phyloP scores from a whole-genome alignment of 768 basidiomycete species.

The Termitomyces sp. region DNA sequence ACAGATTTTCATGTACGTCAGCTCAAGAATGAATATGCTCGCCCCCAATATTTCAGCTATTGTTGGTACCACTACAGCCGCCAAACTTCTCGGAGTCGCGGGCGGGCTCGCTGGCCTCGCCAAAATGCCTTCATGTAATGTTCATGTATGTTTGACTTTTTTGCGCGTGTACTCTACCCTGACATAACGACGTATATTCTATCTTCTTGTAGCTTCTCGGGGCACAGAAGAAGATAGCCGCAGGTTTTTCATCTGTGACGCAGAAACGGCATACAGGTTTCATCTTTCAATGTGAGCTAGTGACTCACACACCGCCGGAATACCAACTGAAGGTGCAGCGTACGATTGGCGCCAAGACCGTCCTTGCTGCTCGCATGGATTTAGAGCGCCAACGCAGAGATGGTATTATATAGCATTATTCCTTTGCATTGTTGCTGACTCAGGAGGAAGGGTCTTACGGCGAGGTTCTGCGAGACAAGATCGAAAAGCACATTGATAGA shows the following conservation, averaged over 20 bases:
- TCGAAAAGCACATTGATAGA: conserved; percentile 90
- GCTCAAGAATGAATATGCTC: conserved; percentile 96
- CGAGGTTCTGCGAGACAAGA: conserved; percentile 69
- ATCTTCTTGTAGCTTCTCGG: conserved; percentile 67
- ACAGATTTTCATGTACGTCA: conserved; percentile 98
- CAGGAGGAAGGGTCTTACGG: conserved; percentile 65
- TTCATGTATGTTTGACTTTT: conserved; percentile 60
- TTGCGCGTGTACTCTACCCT: neutral
- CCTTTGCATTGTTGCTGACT: neutral
- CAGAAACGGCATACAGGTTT: conserved; percentile 95
- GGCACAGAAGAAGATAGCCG: conserved; percentile 86
- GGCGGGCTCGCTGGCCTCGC: conserved; percentile 87
- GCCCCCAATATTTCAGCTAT: conserved; percentile 98
- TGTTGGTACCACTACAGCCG: conserved; percentile 97
- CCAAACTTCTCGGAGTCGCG: conserved; percentile 95
- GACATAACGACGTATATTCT: neutral
- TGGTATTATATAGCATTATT: conserved; percentile 37
- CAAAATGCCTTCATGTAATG: conserved; percentile 94
- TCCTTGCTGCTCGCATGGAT: conserved; percentile 90
- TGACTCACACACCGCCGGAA: conserved; percentile 81
- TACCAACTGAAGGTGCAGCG: conserved; percentile 90
- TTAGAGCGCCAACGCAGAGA: conserved; percentile 79
- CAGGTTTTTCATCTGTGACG: conserved; percentile 84
- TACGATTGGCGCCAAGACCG: conserved; percentile 88
- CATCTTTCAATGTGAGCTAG: conserved; percentile 89